Conservation (phyloP, 352 stramenopile species). For the Phytopythium helicoides region DNA sequence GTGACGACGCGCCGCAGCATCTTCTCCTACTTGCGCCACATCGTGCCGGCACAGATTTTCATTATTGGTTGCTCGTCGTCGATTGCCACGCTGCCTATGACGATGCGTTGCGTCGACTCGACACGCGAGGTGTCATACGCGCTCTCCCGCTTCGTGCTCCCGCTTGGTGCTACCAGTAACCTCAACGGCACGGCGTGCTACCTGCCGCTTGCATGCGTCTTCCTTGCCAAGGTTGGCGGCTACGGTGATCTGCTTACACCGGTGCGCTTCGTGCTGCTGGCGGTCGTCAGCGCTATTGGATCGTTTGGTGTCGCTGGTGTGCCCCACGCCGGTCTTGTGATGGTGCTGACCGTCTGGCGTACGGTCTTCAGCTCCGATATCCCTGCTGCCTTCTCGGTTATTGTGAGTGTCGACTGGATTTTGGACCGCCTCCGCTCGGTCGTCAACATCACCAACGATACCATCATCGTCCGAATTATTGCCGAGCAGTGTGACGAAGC, state of each 20-base stretch:
- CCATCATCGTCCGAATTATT: conserved; percentile 75
- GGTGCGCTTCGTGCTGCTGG: conserved; percentile 60
- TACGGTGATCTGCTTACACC: conserved; percentile 51
- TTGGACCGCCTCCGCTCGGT: conserved; percentile 68
- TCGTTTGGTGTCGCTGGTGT: conserved; percentile 74
- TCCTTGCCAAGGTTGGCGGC: conserved; percentile 65
- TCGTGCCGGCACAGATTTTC: conserved; percentile 75
- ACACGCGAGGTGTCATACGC: conserved; percentile 60
- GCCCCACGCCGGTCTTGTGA: conserved; percentile 67
- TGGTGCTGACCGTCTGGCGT: conserved; percentile 77
- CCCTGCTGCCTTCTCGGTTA: conserved; percentile 58
- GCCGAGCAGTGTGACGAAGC: conserved; percentile 69
- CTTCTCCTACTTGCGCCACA: conserved; percentile 63
- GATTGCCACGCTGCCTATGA: conserved; percentile 77
- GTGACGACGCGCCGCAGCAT: conserved; percentile 58
- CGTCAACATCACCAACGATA: conserved; percentile 85
- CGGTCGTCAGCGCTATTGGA: conserved; percentile 57
- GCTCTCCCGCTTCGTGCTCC: conserved; percentile 62
- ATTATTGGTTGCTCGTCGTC: conserved; percentile 78
- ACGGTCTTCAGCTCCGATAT: conserved; percentile 62
- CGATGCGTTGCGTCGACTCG: conserved; percentile 68
- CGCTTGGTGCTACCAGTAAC: conserved; percentile 67
- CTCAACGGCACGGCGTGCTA: conserved; percentile 75
- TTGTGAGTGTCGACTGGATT: conserved; percentile 73
- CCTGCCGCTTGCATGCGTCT: conserved; percentile 70